Percentiles rank a stretch among this genome's conserved stretches.
These are phyloP conservation scores for Ceratobasidium sp. DNA, from an alignment of 1,284 basidiomycete species.

Conservation along the genomic window DNA sequence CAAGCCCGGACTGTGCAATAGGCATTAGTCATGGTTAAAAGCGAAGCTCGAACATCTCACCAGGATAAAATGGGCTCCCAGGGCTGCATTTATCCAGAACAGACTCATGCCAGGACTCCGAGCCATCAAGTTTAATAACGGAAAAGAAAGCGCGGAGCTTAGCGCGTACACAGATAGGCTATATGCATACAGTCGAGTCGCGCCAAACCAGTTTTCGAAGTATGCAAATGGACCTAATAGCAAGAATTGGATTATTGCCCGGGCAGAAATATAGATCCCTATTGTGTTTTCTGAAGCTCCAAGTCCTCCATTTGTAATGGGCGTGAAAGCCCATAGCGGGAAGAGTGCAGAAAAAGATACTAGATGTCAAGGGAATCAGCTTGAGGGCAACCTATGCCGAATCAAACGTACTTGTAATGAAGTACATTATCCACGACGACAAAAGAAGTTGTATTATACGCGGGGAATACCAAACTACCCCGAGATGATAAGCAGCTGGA, in stretches of 20 bases:
- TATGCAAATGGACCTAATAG: slow-evolving; percentile 23
- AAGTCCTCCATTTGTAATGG: slow-evolving; percentile 19
- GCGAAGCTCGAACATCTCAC: not conserved
- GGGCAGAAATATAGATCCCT: slow-evolving; percentile 15
- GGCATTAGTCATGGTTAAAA: not conserved
- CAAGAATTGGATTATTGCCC: slow-evolving; percentile 6
- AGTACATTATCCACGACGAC: slow-evolving; percentile 35
- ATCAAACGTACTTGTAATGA: slow-evolving; percentile 10
- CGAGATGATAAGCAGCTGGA: not conserved
- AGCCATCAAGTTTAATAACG: slow-evolving; percentile 16
- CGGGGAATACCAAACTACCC: not conserved
- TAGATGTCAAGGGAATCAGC: not conserved
- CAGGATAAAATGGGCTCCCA: not conserved
- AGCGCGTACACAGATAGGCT: slow-evolving; percentile 2
- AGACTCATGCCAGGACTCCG: not conserved
- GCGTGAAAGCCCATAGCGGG: slow-evolving; percentile 32
- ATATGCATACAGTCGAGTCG: slow-evolving; percentile 25
- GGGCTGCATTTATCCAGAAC: not conserved
- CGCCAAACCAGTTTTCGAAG: slow-evolving; percentile 14
- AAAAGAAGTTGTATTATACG: slow-evolving; percentile 22
- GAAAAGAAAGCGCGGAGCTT: not conserved
- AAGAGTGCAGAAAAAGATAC: slow-evolving; percentile 7
- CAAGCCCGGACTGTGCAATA: not conserved
- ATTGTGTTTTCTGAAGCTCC: slow-evolving; percentile 19
- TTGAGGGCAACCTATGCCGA: not conserved